phyloP scores from a whole-genome alignment of 441 rosid genomes.

The Brassica balearica region DNA sequence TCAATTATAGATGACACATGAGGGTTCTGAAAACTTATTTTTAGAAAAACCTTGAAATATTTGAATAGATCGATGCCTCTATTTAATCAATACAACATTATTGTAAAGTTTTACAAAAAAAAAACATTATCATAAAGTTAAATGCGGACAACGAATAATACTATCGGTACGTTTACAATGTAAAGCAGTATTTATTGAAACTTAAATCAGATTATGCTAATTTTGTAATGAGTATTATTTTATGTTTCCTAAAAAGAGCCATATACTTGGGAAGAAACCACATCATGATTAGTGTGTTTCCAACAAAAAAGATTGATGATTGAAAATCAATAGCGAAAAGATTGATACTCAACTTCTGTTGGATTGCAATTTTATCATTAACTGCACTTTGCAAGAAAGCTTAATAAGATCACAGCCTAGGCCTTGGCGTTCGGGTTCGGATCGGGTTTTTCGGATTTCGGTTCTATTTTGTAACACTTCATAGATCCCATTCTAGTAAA shows the following conservation, averaged over 20 bases:
- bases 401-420: not conserved
- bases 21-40: not conserved
- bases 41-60: not conserved
- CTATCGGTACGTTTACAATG: not conserved
- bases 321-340: conserved; percentile 12
- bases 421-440: too few species aligned
- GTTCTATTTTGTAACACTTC: too few species aligned
- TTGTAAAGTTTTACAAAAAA: not conserved
- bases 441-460: too few species aligned
- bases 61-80: not conserved
- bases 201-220: not conserved
- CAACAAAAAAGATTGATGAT: conserved; percentile 12
- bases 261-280: conserved; percentile 12
- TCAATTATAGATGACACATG: not conserved
- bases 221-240: not conserved
- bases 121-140: not conserved
- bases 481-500: too few species aligned
- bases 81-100: not conserved
- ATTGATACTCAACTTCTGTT: conserved; percentile 23
- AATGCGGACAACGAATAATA: not conserved
- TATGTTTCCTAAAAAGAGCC: not conserved
- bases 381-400: conserved; percentile 1
- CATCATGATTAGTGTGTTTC: conserved; percentile 11
- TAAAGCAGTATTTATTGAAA: not conserved
- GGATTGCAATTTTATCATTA: conserved; percentile 27